phyloP scores from a whole-genome alignment of 2,329 filamentous ascomycete species.

The Exophiala aquamarina region DNA sequence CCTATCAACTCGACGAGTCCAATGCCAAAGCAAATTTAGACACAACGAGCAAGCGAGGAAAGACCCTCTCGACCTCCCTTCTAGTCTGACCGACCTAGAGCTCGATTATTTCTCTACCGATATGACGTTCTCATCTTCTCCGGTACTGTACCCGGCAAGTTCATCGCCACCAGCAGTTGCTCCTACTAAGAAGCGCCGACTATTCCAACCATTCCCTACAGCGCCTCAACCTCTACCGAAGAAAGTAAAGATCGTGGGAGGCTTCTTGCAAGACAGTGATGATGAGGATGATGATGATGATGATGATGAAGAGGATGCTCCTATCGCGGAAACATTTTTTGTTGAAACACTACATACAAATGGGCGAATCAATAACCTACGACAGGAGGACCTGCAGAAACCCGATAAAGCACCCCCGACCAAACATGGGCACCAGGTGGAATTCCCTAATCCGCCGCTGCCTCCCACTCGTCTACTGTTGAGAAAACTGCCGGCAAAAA shows the following conservation, averaged over 20 bases:
- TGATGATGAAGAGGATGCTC: too few relatives aligned
- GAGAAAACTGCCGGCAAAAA: conserved; percentile 16
- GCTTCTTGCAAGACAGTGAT: conserved; percentile 44
- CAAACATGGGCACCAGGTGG: not conserved
- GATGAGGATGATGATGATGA: conserved; percentile 36
- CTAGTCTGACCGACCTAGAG: not conserved
- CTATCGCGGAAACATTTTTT: too few relatives aligned
- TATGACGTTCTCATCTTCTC: conserved; percentile 46
- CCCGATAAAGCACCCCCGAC: not conserved
- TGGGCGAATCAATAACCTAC: too few relatives aligned
- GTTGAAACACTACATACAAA: too few relatives aligned
- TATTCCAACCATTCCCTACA: conserved; percentile 29
- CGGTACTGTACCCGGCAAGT: conserved; percentile 36
- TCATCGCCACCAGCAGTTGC: conserved; percentile 35
- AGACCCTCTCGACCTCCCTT: not conserved
- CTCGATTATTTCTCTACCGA: conserved; percentile 24
- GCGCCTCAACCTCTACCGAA: conserved; percentile 35
- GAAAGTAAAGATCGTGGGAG: conserved; percentile 41
- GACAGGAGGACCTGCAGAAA: conserved; percentile 2
- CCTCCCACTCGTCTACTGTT: conserved; percentile 17
- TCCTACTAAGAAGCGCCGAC: conserved; percentile 41
- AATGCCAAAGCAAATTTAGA: not conserved
- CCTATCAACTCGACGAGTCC: not conserved
- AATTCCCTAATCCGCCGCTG: too few relatives aligned
- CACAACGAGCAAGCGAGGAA: not conserved